phyloP scores from a whole-genome alignment of 305 asterid genomes.

The Rubia occidens region DNA sequence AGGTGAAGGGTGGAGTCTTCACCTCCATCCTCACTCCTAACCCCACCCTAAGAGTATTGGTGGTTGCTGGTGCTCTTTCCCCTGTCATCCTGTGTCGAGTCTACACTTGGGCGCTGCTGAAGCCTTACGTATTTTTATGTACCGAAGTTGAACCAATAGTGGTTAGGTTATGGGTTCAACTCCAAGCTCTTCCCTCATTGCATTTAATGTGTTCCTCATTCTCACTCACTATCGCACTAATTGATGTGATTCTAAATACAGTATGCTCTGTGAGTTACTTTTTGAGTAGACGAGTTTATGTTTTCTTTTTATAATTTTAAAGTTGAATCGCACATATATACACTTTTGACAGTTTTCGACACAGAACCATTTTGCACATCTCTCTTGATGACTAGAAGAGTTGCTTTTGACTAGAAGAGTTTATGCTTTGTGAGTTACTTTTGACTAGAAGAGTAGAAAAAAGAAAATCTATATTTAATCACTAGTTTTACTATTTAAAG shows the following conservation, averaged over 20 bases:
- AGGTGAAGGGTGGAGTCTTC: not conserved
- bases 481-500: not conserved
- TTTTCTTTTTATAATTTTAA: not conserved
- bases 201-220: not conserved
- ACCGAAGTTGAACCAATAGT: not conserved
- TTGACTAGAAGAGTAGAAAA: not conserved
- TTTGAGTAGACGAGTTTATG: not conserved
- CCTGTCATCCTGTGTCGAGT: not conserved
- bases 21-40: not conserved
- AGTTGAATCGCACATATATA: not conserved
- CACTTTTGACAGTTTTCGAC: not conserved
- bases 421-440: not conserved
- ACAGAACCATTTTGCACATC: not conserved
- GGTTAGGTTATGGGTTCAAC: not conserved
- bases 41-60: not conserved
- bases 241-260: no score
- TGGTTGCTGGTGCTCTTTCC: not conserved
- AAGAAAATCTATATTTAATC: not conserved
- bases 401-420: no score
- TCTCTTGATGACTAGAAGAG: no score
- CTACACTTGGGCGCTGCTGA: not conserved
- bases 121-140: not conserved
- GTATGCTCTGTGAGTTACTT: no score
- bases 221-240: not conserved
- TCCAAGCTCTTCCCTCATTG: not conserved